phyloP scores from a whole-genome alignment of 2,329 filamentous ascomycete genomes.

The Pseudocercospora cruenta region DNA sequence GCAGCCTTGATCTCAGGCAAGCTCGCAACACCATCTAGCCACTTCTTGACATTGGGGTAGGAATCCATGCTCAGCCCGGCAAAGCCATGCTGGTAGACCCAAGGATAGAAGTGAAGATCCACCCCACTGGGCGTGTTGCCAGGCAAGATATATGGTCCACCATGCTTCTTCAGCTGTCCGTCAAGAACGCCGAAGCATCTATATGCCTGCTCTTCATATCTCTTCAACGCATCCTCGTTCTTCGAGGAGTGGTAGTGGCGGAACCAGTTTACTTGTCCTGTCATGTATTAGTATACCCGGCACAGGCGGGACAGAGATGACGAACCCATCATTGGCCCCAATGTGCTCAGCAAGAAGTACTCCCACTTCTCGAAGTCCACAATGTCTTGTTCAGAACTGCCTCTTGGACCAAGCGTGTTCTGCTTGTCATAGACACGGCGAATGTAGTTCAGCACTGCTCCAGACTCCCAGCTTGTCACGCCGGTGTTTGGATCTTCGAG shows the following conservation, averaged over 20 bases:
- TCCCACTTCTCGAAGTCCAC: conserved; percentile 54
- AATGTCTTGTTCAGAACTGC: conserved; percentile 42
- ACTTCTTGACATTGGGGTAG: conserved; percentile 46
- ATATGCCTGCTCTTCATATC: conserved; percentile 46
- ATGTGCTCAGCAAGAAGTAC: conserved; percentile 47
- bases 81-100: conserved; percentile 45
- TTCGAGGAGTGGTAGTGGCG: conserved; percentile 44
- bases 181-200: conserved; percentile 50
- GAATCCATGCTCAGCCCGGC: conserved; percentile 46
- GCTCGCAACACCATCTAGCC: conserved; percentile 42
- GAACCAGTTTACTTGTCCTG: conserved; percentile 46
- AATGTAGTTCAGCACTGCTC: conserved; percentile 56
- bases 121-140: conserved; percentile 42
- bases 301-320: background rate
- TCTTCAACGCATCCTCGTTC: conserved; percentile 48
- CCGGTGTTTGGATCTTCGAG: conserved; percentile 52
- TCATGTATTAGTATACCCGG: conserved; percentile 6
- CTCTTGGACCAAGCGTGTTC: conserved; percentile 44
- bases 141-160: conserved; percentile 44
- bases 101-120: conserved; percentile 49
- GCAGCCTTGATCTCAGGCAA: conserved; percentile 47
- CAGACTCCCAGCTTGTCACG: conserved; percentile 55
- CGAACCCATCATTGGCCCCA: conserved; percentile 49
- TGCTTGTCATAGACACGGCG: conserved; percentile 48
- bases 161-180: conserved; percentile 45